phyloP scores from a whole-genome alignment of 257 asterid species.

The Sherardia arvensis region DNA sequence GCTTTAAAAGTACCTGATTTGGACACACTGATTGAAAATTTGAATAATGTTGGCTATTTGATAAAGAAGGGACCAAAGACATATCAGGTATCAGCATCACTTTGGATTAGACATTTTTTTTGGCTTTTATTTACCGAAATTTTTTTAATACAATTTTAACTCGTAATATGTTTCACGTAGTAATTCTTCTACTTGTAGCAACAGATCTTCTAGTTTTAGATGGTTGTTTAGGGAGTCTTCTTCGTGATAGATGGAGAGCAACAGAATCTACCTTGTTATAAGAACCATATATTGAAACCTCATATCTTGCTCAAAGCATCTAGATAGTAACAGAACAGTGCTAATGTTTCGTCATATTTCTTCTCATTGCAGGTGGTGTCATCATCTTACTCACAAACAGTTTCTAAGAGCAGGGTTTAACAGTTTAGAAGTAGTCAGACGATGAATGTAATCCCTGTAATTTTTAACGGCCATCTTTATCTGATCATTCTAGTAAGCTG shows the following conservation, averaged over 20 bases:
- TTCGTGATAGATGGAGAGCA: too few species aligned
- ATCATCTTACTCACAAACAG: conserved; percentile 66
- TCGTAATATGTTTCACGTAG: neutral
- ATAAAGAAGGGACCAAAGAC: conserved; percentile 87
- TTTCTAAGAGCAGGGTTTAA: conserved; percentile 28
- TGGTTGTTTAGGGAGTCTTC: neutral
- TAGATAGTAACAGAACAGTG: neutral
- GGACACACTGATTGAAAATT: conserved; percentile 70
- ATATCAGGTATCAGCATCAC: conserved; percentile 54
- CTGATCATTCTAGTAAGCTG: neutral
- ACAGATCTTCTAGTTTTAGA: neutral
- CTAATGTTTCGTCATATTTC: neutral
- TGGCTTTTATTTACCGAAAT: too few species aligned
- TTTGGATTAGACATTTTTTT: neutral
- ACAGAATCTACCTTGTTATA: too few species aligned
- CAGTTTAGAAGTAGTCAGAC: neutral
- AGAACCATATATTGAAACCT: too few species aligned
- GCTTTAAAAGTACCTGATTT: conserved; percentile 77
- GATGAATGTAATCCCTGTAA: neutral
- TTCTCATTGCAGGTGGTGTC: conserved; percentile 57
- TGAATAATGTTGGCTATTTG: conserved; percentile 80
- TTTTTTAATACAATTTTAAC: neutral
- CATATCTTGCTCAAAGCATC: neutral
- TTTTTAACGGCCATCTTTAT: neutral
- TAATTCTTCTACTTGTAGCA: neutral